These are phyloP conservation scores for Melampsora larici-populina DNA, from an alignment of 1,284 basidiomycete species.

Conservation along the genomic window DNA sequence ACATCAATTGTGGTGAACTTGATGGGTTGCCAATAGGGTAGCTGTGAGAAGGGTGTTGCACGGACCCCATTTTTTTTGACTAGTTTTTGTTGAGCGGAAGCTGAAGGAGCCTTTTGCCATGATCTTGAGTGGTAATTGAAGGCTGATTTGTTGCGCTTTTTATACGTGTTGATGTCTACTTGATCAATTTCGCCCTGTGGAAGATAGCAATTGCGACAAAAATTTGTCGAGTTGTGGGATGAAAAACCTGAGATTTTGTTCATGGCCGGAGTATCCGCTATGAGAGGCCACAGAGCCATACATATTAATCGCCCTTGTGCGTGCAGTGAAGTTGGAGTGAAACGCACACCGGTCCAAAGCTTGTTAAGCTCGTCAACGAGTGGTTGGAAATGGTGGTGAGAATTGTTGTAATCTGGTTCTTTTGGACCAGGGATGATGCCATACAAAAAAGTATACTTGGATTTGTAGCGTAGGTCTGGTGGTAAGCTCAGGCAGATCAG, in stretches of 20 bases:
- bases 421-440: conserved; percentile 23
- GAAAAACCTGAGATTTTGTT: too few relatives aligned
- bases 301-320: conserved; percentile 10
- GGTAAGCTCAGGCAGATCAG: conserved; percentile 28
- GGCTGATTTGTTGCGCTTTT: too few relatives aligned
- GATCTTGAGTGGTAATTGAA: too few relatives aligned
- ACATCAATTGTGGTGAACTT: conserved; percentile 28
- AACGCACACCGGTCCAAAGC: conserved; percentile 11
- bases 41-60: conserved; percentile 1
- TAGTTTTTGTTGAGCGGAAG: background rate
- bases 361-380: conserved; percentile 12
- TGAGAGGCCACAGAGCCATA: conserved; percentile 19
- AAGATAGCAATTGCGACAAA: too few relatives aligned
- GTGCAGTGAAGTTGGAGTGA: conserved; percentile 10
- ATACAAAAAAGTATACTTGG: conserved; percentile 19
- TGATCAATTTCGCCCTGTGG: too few relatives aligned
- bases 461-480: conserved; percentile 6
- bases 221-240: too few relatives aligned
- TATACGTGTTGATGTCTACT: too few relatives aligned
- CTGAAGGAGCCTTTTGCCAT: background rate
- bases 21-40: conserved; percentile 24
- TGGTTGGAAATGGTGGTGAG: conserved; percentile 15
- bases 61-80: conserved; percentile 21
- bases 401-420: conserved; percentile 18
- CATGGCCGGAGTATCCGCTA: conserved; percentile 34